Base-by-base conservation (phyloP, 2,329 filamentous ascomycete species). In the Biscogniauxia marginata region DNA sequence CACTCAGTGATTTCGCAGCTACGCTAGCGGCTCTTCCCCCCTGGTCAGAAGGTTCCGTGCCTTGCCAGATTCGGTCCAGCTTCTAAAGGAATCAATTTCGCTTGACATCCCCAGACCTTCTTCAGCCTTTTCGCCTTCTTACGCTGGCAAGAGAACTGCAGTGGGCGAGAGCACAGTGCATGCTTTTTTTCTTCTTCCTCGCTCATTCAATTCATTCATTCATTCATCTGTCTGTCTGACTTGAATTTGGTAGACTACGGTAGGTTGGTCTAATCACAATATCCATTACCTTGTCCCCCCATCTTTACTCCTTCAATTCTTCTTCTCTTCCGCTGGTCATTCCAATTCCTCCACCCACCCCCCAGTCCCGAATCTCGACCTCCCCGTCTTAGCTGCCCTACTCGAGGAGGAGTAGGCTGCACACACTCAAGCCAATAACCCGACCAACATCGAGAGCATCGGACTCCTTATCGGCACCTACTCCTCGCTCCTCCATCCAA, bases 11-110 rank as follows among this genome's bases (percentile, higher is more conserved):
- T 57, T 55, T 60, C 53, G 50, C 54, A 62, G 50, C 50, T 30
- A 56, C 60, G 54, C 60, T 62, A 62, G 54, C 57, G 55, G 52
- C 53, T 58, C 51, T 47, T 18, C n/a, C 3, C n/a, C 52, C 61
- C 61, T 61, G 56, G 55, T 57, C 51, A 49, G 61, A 57, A 52
- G 57, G 61, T 52, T 61, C 60, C 58, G 60, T 63, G 58, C 58
- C 47, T 58, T 46, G 52, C 54, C 53, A 59, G 51, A 57, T 52
- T 49, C 13, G 30, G 30, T 8, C 13, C 11, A 39, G 30, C 30
- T 39, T 39, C 30, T 39, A 39, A 39, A 39, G 30, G 30, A n/a
- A 39, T 39, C 30, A 39, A 39, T 39, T n/a, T 39, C 30, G 30
- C 30, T 39, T 39, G 30, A 34, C 30, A 7, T 30, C 30, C 30